A percentile compares a stretch with the other conserved stretches of the same genome.
Evolutionary conservation across 371 early-diverging fungal species (phyloP).

Genomic region (Mucor circinelloides): DNA sequence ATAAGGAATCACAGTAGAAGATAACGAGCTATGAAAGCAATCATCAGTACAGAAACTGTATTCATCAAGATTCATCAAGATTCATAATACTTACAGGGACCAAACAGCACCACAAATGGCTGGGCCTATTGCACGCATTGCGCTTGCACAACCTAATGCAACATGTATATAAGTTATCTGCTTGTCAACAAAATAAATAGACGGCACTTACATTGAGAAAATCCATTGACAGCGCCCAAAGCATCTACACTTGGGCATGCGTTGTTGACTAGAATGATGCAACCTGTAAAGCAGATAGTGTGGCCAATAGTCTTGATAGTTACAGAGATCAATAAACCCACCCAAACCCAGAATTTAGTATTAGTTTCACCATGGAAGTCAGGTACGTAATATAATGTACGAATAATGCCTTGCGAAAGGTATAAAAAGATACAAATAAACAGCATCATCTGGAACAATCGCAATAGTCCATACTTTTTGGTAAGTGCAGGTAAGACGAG

Average conservation of each 20-base stretch:
- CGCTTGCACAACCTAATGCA: constrained; percentile 42
- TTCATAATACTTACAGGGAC: constrained; percentile 32
- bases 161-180: neutral
- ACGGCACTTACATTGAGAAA: constrained; percentile 39
- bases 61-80: neutral
- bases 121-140: constrained; percentile 46
- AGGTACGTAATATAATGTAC: constrained; percentile 35
- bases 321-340: constrained; percentile 31
- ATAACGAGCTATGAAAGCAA: constrained; percentile 24
- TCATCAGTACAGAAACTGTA: too few species aligned
- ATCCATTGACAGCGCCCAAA: constrained; percentile 46
- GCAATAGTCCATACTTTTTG: constrained; percentile 46
- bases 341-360: constrained; percentile 52
- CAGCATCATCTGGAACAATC: constrained; percentile 53
- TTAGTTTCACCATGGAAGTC: constrained; percentile 27
- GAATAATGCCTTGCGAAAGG: constrained; percentile 39
- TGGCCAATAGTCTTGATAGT: constrained; percentile 41
- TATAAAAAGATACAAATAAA: constrained; percentile 44
- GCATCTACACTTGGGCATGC: constrained; percentile 34
- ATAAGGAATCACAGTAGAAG: constrained; percentile 29
- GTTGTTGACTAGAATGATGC: constrained; percentile 40
- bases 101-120: constrained; percentile 48
- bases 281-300: constrained; percentile 39
- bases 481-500: constrained; percentile 58
- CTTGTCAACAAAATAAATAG: neutral